Evolutionary conservation across 805 yeast genomes (phyloP).

Genomic region (Wilhelminamyces savonicus): DNA sequence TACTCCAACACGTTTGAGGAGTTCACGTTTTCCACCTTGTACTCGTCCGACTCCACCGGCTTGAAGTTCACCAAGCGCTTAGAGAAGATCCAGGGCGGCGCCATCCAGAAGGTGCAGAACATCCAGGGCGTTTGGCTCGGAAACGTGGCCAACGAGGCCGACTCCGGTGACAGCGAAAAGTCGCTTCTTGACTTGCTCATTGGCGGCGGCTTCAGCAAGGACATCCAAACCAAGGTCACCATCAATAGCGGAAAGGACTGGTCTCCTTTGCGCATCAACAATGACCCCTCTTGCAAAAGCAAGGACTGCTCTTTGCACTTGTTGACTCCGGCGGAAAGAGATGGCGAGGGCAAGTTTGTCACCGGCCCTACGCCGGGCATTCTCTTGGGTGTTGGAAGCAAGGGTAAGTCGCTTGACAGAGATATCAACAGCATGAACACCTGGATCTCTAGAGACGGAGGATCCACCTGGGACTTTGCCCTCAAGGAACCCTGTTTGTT

Average conservation of each 20-base stretch:
- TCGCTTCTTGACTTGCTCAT: slow-evolving; percentile 21
- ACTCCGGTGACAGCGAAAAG: slow-evolving; percentile 4
- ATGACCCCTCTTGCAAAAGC: slow-evolving; percentile 38
- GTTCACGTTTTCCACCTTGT: slow-evolving; percentile 28
- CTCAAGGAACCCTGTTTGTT: slow-evolving; percentile 47
- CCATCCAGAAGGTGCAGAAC: slow-evolving; percentile 39
- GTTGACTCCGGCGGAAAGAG: slow-evolving; percentile 21
- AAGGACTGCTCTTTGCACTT: slow-evolving; percentile 46
- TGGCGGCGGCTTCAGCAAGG: slow-evolving; percentile 10
- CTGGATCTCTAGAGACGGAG: slow-evolving; percentile 71
- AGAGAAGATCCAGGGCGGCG: slow-evolving; percentile 36
- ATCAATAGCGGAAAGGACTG: slow-evolving; percentile 51
- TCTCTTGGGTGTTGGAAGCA: slow-evolving; percentile 24
- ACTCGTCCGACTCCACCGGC: slow-evolving; percentile 56
- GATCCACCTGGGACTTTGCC: slow-evolving; percentile 60
- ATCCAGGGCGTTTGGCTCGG: slow-evolving; percentile 62
- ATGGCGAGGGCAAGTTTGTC: slow-evolving; percentile 37
- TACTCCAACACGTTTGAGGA: slow-evolving; percentile 7
- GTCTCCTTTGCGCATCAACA: slow-evolving; percentile 39
- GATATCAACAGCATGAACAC: slow-evolving; percentile 29
- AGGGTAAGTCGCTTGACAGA: slow-evolving; percentile 18
- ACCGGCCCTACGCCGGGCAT: slow-evolving; percentile 53
- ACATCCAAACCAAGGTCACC: slow-evolving; percentile 33
- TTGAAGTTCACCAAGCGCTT: slow-evolving; percentile 41
- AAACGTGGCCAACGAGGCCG: slow-evolving; percentile 19